A percentile compares a stretch with the other conserved stretches of the same genome.
Evolutionary conservation across 352 stramenopile species (phyloP).

Genomic region (Pythium angustatum): DNA sequence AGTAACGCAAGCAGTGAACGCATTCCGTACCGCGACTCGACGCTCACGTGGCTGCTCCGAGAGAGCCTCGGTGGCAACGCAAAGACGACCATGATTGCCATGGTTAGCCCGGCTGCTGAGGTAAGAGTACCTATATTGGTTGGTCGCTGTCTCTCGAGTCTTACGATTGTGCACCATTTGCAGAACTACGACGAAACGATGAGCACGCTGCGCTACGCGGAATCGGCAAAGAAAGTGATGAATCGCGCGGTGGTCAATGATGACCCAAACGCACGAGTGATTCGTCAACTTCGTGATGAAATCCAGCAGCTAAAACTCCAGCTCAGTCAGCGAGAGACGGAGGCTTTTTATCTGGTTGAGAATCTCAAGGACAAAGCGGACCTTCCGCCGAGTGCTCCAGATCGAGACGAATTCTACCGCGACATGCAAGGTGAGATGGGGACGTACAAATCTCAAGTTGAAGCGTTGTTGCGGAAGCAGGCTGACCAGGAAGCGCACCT

Average conservation of each 20-base stretch:
- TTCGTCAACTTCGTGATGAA: constrained; percentile 74
- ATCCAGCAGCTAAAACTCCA: constrained; percentile 57
- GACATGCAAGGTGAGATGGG: constrained; percentile 26
- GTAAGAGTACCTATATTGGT: constrained; percentile 22
- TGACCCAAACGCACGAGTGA: constrained; percentile 78
- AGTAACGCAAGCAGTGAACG: constrained; percentile 43
- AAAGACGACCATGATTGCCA: constrained; percentile 90
- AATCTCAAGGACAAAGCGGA: constrained; percentile 27
- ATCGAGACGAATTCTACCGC: constrained; percentile 30
- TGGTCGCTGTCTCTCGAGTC: background rate
- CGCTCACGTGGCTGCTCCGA: constrained; percentile 86
- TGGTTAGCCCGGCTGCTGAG: constrained; percentile 76
- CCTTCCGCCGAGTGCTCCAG: constrained; percentile 19
- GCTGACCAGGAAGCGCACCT: constrained; percentile 18
- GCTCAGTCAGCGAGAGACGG: constrained; percentile 35
- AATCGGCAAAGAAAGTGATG: constrained; percentile 84
- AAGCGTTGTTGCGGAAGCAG: constrained; percentile 15
- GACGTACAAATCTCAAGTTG: constrained; percentile 17
- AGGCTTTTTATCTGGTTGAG: constrained; percentile 32
- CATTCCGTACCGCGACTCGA: constrained; percentile 85
- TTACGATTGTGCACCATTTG: background rate
- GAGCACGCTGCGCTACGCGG: constrained; percentile 82
- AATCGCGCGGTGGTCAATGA: constrained; percentile 83
- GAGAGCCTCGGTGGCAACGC: constrained; percentile 83
- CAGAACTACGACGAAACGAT: constrained; percentile 87